A percentile compares a stretch with the other conserved stretches of the same genome.
Evolutionary conservation across 192 early-diverging fungal species (phyloP).

Genomic region (Coemansia sp.): DNA sequence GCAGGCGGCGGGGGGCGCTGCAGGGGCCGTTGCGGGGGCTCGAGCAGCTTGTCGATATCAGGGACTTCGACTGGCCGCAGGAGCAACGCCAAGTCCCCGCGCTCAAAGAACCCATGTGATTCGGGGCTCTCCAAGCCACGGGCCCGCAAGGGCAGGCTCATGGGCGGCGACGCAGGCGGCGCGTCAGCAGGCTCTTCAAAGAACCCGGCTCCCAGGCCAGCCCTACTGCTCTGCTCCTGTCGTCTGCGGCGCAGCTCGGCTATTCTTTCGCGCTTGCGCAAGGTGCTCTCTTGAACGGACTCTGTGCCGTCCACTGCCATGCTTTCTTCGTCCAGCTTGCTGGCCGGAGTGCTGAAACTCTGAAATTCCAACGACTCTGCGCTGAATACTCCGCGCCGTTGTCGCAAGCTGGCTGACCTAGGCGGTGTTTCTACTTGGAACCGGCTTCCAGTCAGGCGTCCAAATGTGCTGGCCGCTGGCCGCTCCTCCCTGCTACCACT

Average conservation of each 20-base stretch:
- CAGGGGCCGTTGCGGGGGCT: conserved; percentile 14
- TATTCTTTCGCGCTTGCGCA: conserved; percentile 41
- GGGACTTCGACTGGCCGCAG: conserved; percentile 24
- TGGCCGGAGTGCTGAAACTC: not conserved
- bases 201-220: not conserved
- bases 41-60: conserved; percentile 1
- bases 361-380: conserved; percentile 13
- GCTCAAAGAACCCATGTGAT: conserved; percentile 36
- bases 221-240: conserved; percentile 5
- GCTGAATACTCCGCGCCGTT: conserved; percentile 21
- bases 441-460: not conserved
- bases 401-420: conserved; percentile 14
- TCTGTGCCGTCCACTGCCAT: not conserved
- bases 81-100: conserved; percentile 31
- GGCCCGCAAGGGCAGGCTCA: not conserved
- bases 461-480: not conserved
- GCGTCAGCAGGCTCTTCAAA: not conserved
- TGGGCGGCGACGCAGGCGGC: not conserved
- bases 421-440: conserved; percentile 26
- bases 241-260: conserved; percentile 37
- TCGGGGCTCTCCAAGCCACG: not conserved
- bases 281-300: conserved; percentile 21
- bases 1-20: not conserved
- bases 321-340: not conserved
- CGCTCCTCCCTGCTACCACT: not conserved